A percentile compares a stretch with the other conserved stretches of the same genome.
phyloP scores from a whole-genome alignment of 768 basidiomycete species.

The Mrakia frigida region DNA sequence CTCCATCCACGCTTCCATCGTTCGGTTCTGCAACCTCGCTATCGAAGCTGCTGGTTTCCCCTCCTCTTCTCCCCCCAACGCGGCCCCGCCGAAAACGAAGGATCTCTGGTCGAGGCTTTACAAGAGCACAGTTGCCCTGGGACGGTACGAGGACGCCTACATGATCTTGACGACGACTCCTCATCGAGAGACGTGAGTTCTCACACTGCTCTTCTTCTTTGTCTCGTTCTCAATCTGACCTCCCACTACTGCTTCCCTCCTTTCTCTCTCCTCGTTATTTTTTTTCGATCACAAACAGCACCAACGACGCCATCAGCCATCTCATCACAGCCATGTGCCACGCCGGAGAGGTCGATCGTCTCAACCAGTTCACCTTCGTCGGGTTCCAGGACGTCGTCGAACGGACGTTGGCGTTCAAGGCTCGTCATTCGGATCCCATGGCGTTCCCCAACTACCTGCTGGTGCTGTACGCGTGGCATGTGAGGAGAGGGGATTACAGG shows the following conservation, averaged over 20 bases:
- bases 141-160: conserved; percentile 82
- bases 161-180: conserved; percentile 67
- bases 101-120: conserved; percentile 76
- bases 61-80: neutral
- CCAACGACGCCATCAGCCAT: conserved; percentile 71
- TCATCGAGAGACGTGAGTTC: conserved; percentile 67
- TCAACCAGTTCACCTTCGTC: conserved; percentile 77
- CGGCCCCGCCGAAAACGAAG: conserved; percentile 45
- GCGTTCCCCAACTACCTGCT: conserved; percentile 76
- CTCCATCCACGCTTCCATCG: conserved; percentile 57
- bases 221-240: neutral
- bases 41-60: conserved; percentile 51
- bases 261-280: conserved; percentile 11
- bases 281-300: conserved; percentile 49
- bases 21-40: conserved; percentile 71
- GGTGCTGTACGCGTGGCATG: conserved; percentile 92
- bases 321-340: conserved; percentile 92
- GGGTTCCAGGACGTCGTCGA: conserved; percentile 83
- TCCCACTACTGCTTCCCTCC: conserved; percentile 12
- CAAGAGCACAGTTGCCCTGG: conserved; percentile 66
- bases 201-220: conserved; percentile 9
- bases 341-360: conserved; percentile 66
- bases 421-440: conserved; percentile 85
- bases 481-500: conserved; percentile 78
- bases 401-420: conserved; percentile 80